Evolutionary conservation across 805 yeast genomes (phyloP), one percentile per base, ranked within the genome.

Genomic region (Saccharomycopsis vini): DNA sequence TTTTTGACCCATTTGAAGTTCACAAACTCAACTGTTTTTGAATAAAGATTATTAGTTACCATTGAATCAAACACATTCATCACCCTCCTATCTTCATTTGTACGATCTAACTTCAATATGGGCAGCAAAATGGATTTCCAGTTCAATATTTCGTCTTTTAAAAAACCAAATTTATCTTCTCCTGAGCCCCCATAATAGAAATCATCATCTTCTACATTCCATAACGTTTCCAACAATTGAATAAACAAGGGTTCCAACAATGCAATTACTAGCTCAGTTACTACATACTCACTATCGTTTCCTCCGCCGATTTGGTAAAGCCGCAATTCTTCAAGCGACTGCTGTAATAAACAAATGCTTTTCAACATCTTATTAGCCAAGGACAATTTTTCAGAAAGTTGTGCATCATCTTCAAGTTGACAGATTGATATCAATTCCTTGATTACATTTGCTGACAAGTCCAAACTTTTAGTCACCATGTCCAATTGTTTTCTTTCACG

Each of bases 51-150:
- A 18, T 42, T 28, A 4, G 43, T 45, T 4, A 45, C 21, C 29
- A 54, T 26, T 24, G 52, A 45, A 22, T 50, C 48, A 10, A 52
- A 43, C 15, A 46, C 24, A 39, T 48, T 44, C n/a, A 54, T 30
- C 16, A 40, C 46, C 2, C 42, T 19, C 2, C 43, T 12, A 45
- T 41, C 6, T 63, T 62, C 7, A 61, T 51, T n/a, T 45, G n/a
- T n/a, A n/a, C n/a, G n/a, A n/a, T n/a, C n/a, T 45, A 18, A 61
- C 42, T 5, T 59, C 59, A 23, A 22, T 2, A 35, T n/a, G 6
- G 38, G 38, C 6, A 6, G 9, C 9, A 35, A 19, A 12, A 35
- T 35, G 12, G 12, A 7, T 35, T 22, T 35, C 38, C 38, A 35
- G 23, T 22, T 22, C 10, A 35, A 9, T 12, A 35, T n/a, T 19